Base-by-base conservation (phyloP, 768 basidiomycete species). In the Lactarius indigo region DNA sequence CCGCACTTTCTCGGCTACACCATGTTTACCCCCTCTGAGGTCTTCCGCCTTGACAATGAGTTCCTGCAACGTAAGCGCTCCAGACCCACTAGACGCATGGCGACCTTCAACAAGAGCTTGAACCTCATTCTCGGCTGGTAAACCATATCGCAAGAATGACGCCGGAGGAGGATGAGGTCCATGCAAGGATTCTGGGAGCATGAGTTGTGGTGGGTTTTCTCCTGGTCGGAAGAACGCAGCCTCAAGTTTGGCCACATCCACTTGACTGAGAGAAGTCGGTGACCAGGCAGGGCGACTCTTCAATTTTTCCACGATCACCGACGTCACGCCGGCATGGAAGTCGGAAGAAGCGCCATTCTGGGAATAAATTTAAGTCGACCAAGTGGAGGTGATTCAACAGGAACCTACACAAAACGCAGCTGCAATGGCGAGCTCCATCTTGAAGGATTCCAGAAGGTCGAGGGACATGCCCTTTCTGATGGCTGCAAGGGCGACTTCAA, bases 391-490 rank as follows among this genome's bases (percentile, higher is more conserved):
- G 56, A 68, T 17, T 18, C 26, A 61, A 23, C 33, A 35, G 18
- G 15, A 20, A 85, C 93, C 80, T 76, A 96, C 95, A 72, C 91
- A 92, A 76, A 87, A 96, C 18, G 94, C 94, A 39, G 90, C 87
- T 23, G 93, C 95, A 73, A 98, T 90, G 71, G 85, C 85, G 69
- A 95, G 80, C 74, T 98, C 96, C 87, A 91, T 93, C 70, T 89
- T 79, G 66, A 98, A 79, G 1, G 85, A 86, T 64, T 90, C 81
- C 6, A 81, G 79, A 47, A 98, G 79, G 2, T 82, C 74, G 81
- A 88, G 76, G 1, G 78, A 77, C 71, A 80, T 85, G n/a, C 93
- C 95, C 65, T 79, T 79, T 57, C 90, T 86, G 63, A 95, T 84
- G 1, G 92, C 91, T 71, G 83, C 79, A 26, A 98, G 80, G n/a